A percentile compares a stretch with the other conserved stretches of the same genome.
Conservation (phyloP, 2,329 filamentous ascomycete species). For the Stachybotrys chartarum region DNA sequence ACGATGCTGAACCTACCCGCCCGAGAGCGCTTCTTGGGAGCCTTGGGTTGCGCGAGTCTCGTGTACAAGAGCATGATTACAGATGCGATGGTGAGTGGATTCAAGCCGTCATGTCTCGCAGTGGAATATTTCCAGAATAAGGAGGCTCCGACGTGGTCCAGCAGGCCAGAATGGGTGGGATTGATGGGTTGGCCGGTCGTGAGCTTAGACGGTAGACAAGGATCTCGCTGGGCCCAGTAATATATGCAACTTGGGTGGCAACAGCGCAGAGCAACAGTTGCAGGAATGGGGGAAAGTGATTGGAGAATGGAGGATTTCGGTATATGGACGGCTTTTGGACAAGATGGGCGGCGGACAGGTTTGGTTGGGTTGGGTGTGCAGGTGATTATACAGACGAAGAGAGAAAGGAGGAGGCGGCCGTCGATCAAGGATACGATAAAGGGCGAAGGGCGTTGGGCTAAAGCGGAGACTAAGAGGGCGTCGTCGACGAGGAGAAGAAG, state of each 20-base stretch:
- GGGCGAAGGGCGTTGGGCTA: background rate
- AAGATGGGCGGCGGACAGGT: too few relatives aligned
- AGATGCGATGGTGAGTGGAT: conserved; percentile 7
- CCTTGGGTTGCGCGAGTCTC: conserved; percentile 48
- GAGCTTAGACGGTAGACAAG: background rate
- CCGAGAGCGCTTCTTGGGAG: conserved; percentile 52
- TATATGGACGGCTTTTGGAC: background rate
- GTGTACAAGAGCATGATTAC: conserved; percentile 49
- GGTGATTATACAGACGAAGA: background rate
- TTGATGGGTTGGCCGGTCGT: background rate
- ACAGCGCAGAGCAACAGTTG: background rate
- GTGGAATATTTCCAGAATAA: background rate
- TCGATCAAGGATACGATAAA: background rate
- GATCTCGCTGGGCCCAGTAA: background rate
- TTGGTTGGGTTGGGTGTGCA: background rate
- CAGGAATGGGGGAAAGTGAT: background rate
- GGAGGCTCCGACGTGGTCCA: background rate
- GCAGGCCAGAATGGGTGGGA: background rate
- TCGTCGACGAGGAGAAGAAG: background rate
- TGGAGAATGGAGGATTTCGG: background rate
- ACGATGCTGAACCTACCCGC: conserved; percentile 37
- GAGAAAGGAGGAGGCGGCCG: background rate
- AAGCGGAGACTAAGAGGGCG: background rate
- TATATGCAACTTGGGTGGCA: background rate
- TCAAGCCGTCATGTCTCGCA: background rate